These are phyloP conservation scores for Salix dunnii DNA, from an alignment of 345 rosid species.

Conservation along the genomic window DNA sequence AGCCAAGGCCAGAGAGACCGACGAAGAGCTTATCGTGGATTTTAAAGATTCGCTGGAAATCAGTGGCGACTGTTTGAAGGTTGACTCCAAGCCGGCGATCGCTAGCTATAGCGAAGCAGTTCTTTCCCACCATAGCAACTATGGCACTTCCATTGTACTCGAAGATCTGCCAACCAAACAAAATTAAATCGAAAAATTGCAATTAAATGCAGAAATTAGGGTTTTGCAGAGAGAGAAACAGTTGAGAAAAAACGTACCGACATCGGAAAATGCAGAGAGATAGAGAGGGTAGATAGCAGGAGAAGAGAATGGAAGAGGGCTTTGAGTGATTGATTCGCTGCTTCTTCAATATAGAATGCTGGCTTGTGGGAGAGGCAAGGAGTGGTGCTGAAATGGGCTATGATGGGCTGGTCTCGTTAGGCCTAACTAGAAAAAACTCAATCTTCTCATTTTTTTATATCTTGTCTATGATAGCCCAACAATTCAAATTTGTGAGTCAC, in stretches of 20 bases:
- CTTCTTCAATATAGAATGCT: neutral
- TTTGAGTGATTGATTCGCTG: neutral
- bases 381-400: neutral
- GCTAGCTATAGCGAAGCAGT: conserved; percentile 97
- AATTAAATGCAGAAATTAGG: neutral
- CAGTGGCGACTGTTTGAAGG: conserved; percentile 94
- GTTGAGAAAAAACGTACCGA: conserved; percentile 41
- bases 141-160: conserved; percentile 99
- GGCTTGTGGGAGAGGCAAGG: neutral
- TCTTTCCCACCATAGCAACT: conserved; percentile 98
- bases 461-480: neutral
- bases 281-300: neutral
- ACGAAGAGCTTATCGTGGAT: conserved; percentile 80
- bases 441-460: neutral
- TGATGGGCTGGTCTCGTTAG: neutral
- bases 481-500: neutral
- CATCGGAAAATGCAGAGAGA: conserved; percentile 27
- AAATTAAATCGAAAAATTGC: neutral
- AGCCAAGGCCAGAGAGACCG: conserved; percentile 92
- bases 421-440: neutral
- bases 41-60: conserved; percentile 78
- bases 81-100: conserved; percentile 91
- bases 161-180: conserved; percentile 53
- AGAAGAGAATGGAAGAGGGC: neutral
- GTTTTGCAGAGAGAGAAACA: neutral